Evolutionary conservation across 208 protist genomes (phyloP), one percentile per base, ranked within the genome.

Genomic region (Leishmania amazonensis): DNA sequence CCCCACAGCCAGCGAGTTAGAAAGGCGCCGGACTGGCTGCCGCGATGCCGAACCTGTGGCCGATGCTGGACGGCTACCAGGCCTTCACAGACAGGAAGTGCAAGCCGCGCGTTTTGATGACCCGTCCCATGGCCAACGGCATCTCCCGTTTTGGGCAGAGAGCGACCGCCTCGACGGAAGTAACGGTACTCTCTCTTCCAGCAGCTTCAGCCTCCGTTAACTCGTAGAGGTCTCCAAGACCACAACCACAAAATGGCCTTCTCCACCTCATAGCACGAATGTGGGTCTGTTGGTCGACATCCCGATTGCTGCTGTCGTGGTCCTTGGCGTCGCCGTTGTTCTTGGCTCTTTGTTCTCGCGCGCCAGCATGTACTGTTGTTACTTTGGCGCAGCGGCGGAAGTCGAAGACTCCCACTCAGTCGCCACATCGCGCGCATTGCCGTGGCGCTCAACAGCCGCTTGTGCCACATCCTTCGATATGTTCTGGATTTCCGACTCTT

Each of bases 251-350:
- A 47, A 42, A 35, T 5, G 0, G 2, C n/a, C 38, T 6, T 51
- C 78, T 21, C 42, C 53, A 24, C 19, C 17, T 58, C 45, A 47
- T 13, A 17, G 51, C 28, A 54, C 11, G 19, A 49, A 38, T 64
- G 40, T 45, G 31, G 84, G 65, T 40, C 47, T 67, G 62, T 76
- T 76, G 81, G 64, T 64, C 2, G 76, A 58, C 76, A 71, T 85
- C 42, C 64, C 72, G 9, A 62, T 84, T 13, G 85, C 64, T 28
- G 67, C 77, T 28, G 78, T 17, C 21, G 81, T 64, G 24, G 78
- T 77, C 17, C 49, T 76, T 2, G 67, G 35, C 31, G 17, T 79
- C 28, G 35, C 65, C 54, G 24, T 35, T 8, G 67, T 64, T 64
- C 11, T 8, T 79, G 15, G 53, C 62, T 5, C 78, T 73, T 51